Evolutionary conservation across 805 yeast species (phyloP), one percentile per base, ranked within the genome.

Genomic region (Nakazawaea pomicola): DNA sequence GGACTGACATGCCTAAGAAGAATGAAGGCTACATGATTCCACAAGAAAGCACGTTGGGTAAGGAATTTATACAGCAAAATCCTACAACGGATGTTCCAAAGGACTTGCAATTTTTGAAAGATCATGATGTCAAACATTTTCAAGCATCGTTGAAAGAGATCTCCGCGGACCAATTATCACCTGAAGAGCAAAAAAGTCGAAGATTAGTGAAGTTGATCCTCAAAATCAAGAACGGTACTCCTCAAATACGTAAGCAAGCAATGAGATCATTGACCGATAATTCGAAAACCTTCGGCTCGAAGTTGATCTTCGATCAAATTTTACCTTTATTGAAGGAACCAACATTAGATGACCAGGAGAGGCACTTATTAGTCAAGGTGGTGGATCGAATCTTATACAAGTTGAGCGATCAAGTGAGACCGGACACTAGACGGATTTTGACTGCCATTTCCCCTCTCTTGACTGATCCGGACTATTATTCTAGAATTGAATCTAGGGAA

Each of bases 401-500:
- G 48, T 62, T 90, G 12, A 88, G 80, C 29, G 83, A 74, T 33
- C 54, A 68, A 38, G 71, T 87, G 3, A 64, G 81, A 33, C 96
- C 96, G 0, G 85, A 68, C 49, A 78, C 95, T 0, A 83, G 78
- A 46, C 77, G 80, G 50, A 76, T 90, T 3, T 55, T 90, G 19
- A 73, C 74, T 12, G 95, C 86, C 1, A 72, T 85, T 1, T 76
- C 88, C 40, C 97, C 97, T 0, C 60, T 88, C 42, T 64, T 90
- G 28, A 74, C 85, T 6, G 96, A 89, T 53, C 89, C 84, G 49
- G 91, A 88, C 56, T 65, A 72, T 40, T 69, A 78, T n/a, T 72
- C 90, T 1, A 69, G 95, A 48, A 58, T 75, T 4, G 93, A 86
- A 55, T 93, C 95, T 2, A 68, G 85, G 36, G 95, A 88, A 46